Base-by-base conservation (phyloP, 345 rosid species). In the Ceriops decandra region DNA sequence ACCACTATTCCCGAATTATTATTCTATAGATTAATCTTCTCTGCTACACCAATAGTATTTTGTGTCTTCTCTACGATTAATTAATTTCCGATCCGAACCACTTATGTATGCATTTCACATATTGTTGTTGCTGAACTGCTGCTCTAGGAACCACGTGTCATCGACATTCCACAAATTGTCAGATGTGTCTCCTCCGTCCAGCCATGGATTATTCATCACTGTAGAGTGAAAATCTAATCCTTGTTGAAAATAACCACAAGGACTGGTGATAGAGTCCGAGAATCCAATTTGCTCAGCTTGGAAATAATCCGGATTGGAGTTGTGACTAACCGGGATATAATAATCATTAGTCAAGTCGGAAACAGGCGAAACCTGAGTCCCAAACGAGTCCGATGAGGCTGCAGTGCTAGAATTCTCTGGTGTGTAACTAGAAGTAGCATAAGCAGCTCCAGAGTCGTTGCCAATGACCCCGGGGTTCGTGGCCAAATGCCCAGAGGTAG, bases 161-260 rank as follows among this genome's bases (percentile, higher is more conserved):
- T 90, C 99, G 51, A 76, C 81, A 76, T 85, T 83, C 91, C 90
- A 91, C 72, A 90, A 70, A 73, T 72, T 88, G 88, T 91, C 88
- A 1, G 88, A 77, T 17, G 81, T 77, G 66, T 84, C 85, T 35
- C 79, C 85, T 28, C 66, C 76, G 66, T 82, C 87, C 64, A 79
- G 5, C 89, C 89, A 86, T 13, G 72, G 84, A 58, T 74, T 76
- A 79, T 57, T 75, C 69, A 79, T 90, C 20, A 86, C 95, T 80
- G 77, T 42, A 2, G 71, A 57, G 52, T 79, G 84, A 64, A 83
- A 83, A 36, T 86, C 86, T 57, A 80, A 26, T 52, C 88, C 89
- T 26, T 67, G 60, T 60, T 79, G 84, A 62, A 72, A 77, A 75
- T 81, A 79, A 66, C 78, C 87, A 1, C 70, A 24, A 2, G 92